Percentiles rank a stretch among this genome's conserved stretches.
phyloP scores from a whole-genome alignment of 148 eudicot species.

The Persicaria maculosa region DNA sequence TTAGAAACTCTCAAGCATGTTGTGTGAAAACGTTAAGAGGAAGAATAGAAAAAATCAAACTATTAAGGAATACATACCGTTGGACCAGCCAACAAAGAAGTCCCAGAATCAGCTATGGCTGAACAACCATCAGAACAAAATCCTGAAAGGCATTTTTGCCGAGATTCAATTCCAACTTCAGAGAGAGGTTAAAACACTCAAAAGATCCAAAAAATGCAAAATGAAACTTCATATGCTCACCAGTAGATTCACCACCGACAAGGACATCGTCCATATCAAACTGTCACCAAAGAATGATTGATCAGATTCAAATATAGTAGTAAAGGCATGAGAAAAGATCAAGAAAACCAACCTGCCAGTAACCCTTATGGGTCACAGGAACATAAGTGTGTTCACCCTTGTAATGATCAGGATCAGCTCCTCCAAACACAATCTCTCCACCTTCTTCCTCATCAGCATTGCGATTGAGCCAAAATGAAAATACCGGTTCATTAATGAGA shows the following conservation, averaged over 20 bases:
- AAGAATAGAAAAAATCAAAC: neutral
- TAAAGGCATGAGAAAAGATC: constrained; percentile 2
- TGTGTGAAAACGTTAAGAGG: neutral
- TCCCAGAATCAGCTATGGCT: constrained; percentile 96
- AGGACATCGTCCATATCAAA: constrained; percentile 85
- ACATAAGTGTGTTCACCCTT: constrained; percentile 78
- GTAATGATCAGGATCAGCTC: constrained; percentile 68
- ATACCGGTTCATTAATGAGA: constrained; percentile 70
- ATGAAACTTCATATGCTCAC: constrained; percentile 25
- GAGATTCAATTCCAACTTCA: neutral
- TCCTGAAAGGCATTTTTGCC: constrained; percentile 36
- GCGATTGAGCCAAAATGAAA: constrained; percentile 90
- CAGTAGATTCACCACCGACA: constrained; percentile 59
- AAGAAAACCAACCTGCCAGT: constrained; percentile 70
- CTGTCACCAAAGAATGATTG: constrained; percentile 29
- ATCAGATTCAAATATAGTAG: neutral
- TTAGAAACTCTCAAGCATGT: neutral
- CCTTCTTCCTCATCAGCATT: constrained; percentile 66
- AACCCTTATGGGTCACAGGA: constrained; percentile 79
- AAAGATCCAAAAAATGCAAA: neutral
- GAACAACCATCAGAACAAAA: constrained; percentile 75
- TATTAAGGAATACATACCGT: constrained; percentile 38
- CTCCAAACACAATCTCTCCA: constrained; percentile 93
- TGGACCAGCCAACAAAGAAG: constrained; percentile 92
- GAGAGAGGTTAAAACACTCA: neutral